phyloP scores from a whole-genome alignment of 345 rosid genomes.

The Rhodamnia rubescens region DNA sequence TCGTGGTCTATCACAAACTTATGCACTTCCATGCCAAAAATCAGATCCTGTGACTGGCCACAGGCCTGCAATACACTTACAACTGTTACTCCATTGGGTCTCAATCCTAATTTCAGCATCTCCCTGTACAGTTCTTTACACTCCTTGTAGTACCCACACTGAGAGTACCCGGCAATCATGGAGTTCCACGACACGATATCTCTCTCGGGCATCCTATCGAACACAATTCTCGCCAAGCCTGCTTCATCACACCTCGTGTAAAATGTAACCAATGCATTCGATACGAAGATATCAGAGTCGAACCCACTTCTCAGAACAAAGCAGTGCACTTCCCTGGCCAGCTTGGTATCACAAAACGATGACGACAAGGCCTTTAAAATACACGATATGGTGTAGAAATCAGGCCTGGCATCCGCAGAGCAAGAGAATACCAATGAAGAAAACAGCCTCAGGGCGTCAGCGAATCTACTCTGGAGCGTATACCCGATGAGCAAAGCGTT shows the following conservation, averaged over 20 bases:
- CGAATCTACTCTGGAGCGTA: conserved; percentile 36
- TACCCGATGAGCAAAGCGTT: conserved; percentile 70
- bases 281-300: conserved; percentile 40
- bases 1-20: conserved; percentile 21
- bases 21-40: conserved; percentile 71
- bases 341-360: conserved; percentile 12
- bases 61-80: conserved; percentile 70
- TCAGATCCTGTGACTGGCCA: conserved; percentile 55
- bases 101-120: conserved; percentile 37
- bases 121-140: conserved; percentile 51
- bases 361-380: conserved; percentile 46
- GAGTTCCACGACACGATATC: conserved; percentile 84
- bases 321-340: conserved; percentile 54
- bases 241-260: conserved; percentile 42
- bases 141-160: conserved; percentile 47
- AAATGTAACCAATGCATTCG: conserved; percentile 54
- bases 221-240: conserved; percentile 41
- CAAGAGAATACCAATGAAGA: conserved; percentile 16
- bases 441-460: conserved; percentile 39
- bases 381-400: conserved; percentile 46
- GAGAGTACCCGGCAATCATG: conserved; percentile 77
- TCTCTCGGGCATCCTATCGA: conserved; percentile 47
- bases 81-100: conserved; percentile 53
- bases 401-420: conserved; percentile 23
- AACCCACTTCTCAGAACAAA: conserved; percentile 39